These are phyloP conservation scores for Carex myosuroides DNA, from an alignment of 176 grass and related monocot genomes.

Conservation along the genomic window DNA sequence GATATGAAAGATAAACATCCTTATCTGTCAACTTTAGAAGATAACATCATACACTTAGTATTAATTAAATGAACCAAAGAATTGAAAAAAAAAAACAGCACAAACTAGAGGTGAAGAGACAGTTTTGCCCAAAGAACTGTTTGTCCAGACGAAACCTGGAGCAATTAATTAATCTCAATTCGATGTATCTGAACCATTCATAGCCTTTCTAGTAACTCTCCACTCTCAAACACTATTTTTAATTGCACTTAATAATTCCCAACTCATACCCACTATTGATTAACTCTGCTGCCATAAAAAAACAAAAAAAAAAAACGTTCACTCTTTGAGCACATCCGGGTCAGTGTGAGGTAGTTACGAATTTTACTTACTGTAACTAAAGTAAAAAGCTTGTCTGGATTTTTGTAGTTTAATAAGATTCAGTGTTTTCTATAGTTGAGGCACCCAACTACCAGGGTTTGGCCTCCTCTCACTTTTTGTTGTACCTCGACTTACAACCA, in stretches of 20 bases:
- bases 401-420: background rate
- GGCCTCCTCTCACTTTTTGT: background rate
- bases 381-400: background rate
- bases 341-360: background rate
- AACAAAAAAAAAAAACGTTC: background rate
- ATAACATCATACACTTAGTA: background rate
- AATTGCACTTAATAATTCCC: background rate
- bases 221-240: background rate
- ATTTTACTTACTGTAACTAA: background rate
- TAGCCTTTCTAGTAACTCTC: background rate
- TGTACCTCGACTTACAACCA: background rate
- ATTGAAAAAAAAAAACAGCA: background rate
- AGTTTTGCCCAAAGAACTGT: background rate
- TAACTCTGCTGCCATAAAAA: background rate
- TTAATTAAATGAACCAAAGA: background rate
- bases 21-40: constrained; percentile 41
- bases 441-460: background rate
- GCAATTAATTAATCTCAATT: background rate
- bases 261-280: background rate
- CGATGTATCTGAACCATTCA: background rate
- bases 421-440: background rate
- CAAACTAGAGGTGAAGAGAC: background rate
- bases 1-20: constrained; percentile 94
- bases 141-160: background rate
- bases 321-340: background rate